phyloP scores from a whole-genome alignment of 345 rosid genomes.

The Cardamine occulta region DNA sequence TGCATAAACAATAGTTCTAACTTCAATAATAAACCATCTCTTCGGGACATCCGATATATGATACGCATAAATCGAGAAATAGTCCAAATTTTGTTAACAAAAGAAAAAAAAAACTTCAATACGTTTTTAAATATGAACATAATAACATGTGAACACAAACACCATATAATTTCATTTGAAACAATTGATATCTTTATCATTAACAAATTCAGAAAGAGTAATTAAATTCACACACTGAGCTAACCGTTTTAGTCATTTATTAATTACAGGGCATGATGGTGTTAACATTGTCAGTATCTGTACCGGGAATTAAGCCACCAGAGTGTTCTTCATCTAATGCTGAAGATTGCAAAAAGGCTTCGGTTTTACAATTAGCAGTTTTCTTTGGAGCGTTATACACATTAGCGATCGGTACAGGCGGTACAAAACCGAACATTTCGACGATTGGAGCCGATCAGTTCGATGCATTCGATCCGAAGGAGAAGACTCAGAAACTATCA shows the following conservation, averaged over 20 bases:
- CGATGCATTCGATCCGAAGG: constrained; percentile 76
- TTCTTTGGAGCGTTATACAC: constrained; percentile 81
- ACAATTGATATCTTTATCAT: not conserved
- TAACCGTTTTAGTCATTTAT: not conserved
- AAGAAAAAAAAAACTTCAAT: no score
- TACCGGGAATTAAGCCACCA: constrained; percentile 71
- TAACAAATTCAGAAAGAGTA: not conserved
- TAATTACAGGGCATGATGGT: constrained; percentile 71
- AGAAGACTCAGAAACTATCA: constrained; percentile 75
- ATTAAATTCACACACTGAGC: not conserved
- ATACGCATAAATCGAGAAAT: no score
- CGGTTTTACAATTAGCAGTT: constrained; percentile 59
- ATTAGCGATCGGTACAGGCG: constrained; percentile 79
- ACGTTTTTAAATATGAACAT: not conserved
- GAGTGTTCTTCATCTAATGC: constrained; percentile 43
- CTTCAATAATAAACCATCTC: no score
- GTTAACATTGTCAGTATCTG: constrained; percentile 71
- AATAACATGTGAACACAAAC: no score
- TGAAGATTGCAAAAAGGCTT: constrained; percentile 60
- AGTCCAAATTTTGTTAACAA: no score
- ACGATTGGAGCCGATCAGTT: constrained; percentile 95
- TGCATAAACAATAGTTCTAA: not conserved
- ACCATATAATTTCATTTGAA: not conserved
- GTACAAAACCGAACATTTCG: constrained; percentile 93
- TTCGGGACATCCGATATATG: no score